Base-by-base conservation (phyloP, 371 early-diverging fungal species). In the Neoconidiobolus thromboides region DNA sequence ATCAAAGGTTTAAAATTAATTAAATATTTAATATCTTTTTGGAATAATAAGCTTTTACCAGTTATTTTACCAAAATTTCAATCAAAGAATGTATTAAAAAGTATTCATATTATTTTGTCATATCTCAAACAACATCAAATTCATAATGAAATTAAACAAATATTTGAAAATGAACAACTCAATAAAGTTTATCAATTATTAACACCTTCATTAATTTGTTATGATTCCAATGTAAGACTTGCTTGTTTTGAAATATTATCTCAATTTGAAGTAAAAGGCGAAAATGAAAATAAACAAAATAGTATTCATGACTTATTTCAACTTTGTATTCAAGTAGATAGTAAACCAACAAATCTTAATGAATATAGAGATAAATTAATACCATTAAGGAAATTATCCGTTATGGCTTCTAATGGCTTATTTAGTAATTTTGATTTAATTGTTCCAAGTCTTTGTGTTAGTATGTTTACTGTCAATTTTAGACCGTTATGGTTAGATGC, bases 401-500 rank as follows among this genome's bases (percentile, higher is more conserved):
- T 56, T 37, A 9, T 55, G 42, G 48, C 6, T n/a, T 6, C 4
- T 3, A 41, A 46, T 39, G 52, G 43, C 14, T 2, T 4, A 2
- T 9, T 62, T 41, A 47, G 42, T 36, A 37, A 62, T 26, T 55
- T 62, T 26, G 7, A 55, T 46, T 2, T 37, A 12, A 15, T 52
- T 7, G 46, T 54, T 7, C 54, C 41, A 15, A 69, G 43, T 48
- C 26, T 51, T 12, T 43, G 12, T 60, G 10, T 51, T 70, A 73
- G 77, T 37, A 66, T 85, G 26, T 69, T 89, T 26, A 79, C 83
- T 6, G 74, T 86, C 63, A 86, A 87, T 63, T 80, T 92, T 41
- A 76, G 76, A 47, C 86, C 87, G 1, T 66, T 93, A n/a, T 92
- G 92, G 92, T 71, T 79, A 3, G 88, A 88, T 58, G 83, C 81